Conservation (phyloP, 108 stramenopile genomes). For the Stephanodiscus minutulus region DNA sequence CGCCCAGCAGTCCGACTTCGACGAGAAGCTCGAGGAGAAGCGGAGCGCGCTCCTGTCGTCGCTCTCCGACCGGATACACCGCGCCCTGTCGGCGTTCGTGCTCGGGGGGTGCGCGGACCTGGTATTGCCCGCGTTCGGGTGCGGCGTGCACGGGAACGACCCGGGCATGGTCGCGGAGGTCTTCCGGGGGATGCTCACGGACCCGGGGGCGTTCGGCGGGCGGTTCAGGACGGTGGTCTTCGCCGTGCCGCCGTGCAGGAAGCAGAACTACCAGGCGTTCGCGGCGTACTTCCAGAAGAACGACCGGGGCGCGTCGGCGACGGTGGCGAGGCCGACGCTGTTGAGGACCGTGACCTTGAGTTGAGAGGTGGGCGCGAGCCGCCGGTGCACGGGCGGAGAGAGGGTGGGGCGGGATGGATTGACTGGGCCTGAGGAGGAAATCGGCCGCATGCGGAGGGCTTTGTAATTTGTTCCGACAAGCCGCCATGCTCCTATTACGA, state of each 20-base stretch:
- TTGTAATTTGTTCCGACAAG: too few relatives aligned
- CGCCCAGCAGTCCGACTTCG: conserved; percentile 3
- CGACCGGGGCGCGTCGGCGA: too few relatives aligned
- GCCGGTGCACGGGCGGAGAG: too few relatives aligned
- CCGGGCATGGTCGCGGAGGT: conserved; percentile 57
- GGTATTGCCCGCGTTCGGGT: conserved; percentile 69
- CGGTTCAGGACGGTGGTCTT: conserved; percentile 55
- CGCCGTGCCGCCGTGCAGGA: conserved; percentile 56
- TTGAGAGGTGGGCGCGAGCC: too few relatives aligned
- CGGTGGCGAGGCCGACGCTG: not conserved
- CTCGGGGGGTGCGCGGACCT: conserved; percentile 55
- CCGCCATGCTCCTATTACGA: too few relatives aligned
- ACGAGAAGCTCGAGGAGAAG: conserved; percentile 42
- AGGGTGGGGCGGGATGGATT: too few relatives aligned
- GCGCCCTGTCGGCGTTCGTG: conserved; percentile 48
- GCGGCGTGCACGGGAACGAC: conserved; percentile 64
- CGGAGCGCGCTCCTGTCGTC: conserved; percentile 29
- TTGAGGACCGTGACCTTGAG: not conserved
- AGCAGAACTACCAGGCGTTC: conserved; percentile 59
- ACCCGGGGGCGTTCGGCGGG: conserved; percentile 46
- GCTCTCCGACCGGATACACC: conserved; percentile 45
- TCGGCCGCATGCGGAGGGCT: too few relatives aligned
- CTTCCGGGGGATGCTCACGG: conserved; percentile 51
- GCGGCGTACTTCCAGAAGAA: conserved; percentile 49
- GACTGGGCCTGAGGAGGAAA: too few relatives aligned